phyloP scores from a whole-genome alignment of 352 stramenopile species.

The Phytopythium sindhum region DNA sequence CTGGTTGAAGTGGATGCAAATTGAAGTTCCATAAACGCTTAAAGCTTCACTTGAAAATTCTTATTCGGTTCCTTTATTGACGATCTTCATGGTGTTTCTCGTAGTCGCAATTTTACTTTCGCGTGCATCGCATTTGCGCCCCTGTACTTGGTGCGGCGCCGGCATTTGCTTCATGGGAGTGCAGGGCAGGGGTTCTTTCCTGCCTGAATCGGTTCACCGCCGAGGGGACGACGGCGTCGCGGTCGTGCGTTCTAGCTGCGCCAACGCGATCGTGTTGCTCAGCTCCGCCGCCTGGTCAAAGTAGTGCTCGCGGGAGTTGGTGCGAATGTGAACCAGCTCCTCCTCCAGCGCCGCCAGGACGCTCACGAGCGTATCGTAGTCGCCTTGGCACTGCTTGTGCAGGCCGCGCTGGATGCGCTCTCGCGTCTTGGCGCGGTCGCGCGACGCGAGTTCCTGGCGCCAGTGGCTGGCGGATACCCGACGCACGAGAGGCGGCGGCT shows the following conservation, averaged over 20 bases:
- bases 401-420: constrained; percentile 66
- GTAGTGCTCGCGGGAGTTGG: constrained; percentile 63
- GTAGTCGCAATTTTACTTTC: not conserved
- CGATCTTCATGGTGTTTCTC: not conserved
- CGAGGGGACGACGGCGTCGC: not conserved
- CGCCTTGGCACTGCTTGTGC: constrained; percentile 41
- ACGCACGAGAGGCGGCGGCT: constrained; percentile 38
- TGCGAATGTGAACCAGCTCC: constrained; percentile 75
- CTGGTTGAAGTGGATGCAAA: constrained; percentile 1
- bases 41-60: not conserved
- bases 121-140: not conserved
- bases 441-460: constrained; percentile 49
- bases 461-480: constrained; percentile 41
- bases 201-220: not conserved
- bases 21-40: not conserved
- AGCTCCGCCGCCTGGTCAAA: constrained; percentile 53
- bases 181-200: not conserved
- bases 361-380: constrained; percentile 64
- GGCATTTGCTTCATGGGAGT: not conserved
- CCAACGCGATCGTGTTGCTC: constrained; percentile 44
- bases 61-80: not conserved
- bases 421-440: constrained; percentile 57
- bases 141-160: not conserved
- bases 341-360: constrained; percentile 73
- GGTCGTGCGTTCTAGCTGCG: constrained; percentile 38